Percentiles rank a stretch among this genome's conserved stretches.
Conservation (phyloP, 1,284 basidiomycete species). For the Porogramme epimiltina region DNA sequence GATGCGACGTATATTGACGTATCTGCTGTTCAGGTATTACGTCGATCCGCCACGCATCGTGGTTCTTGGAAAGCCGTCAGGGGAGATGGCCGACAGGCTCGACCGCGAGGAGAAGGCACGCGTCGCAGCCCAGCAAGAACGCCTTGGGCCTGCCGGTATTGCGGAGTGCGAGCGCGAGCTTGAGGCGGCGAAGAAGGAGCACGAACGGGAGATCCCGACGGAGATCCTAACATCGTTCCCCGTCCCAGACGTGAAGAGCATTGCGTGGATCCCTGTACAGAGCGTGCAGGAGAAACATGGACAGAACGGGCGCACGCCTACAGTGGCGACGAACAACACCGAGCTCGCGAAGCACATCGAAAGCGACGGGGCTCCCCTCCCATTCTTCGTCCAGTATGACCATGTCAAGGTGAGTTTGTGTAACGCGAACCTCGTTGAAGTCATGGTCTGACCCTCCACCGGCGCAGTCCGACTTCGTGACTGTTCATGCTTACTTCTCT, state of each 20-base stretch:
- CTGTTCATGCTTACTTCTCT: conserved; percentile 80
- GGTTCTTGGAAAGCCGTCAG: conserved; percentile 88
- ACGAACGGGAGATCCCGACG: conserved; percentile 82
- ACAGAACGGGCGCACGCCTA: conserved; percentile 39
- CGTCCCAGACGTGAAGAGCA: conserved; percentile 85
- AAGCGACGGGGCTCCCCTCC: conserved; percentile 66
- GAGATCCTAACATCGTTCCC: conserved; percentile 85
- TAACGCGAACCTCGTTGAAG: neutral
- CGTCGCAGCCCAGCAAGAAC: conserved; percentile 67
- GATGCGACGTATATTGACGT: neutral
- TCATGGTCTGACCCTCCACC: no score
- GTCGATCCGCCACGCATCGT: conserved; percentile 72
- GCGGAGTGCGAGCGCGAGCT: conserved; percentile 71
- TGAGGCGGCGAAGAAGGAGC: conserved; percentile 84
- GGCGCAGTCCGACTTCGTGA: conserved; percentile 88
- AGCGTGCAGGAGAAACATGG: conserved; percentile 68
- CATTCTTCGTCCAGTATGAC: conserved; percentile 93
- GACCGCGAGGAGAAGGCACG: conserved; percentile 84
- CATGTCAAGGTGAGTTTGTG: conserved; percentile 67
- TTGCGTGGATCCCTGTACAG: conserved; percentile 94
- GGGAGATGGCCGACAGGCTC: conserved; percentile 79
- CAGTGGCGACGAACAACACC: conserved; percentile 22
- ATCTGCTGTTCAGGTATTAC: conserved; percentile 62
- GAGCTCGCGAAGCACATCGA: conserved; percentile 69
- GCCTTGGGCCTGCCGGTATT: conserved; percentile 83